Conservation (phyloP, 345 rosid genomes). For the Arabidopsis arenosa region DNA sequence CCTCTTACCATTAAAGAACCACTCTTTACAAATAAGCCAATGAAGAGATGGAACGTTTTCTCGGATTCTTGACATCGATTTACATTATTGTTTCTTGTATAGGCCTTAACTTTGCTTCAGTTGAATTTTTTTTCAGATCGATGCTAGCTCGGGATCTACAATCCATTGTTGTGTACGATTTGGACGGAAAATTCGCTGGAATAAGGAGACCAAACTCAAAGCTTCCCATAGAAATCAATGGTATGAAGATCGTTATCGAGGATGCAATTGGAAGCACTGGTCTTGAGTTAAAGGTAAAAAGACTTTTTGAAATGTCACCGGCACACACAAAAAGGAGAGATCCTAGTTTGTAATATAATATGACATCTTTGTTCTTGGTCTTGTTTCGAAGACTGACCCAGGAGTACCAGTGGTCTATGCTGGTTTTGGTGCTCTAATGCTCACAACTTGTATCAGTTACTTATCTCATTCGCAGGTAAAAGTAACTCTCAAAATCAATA, state of each 20-base stretch:
- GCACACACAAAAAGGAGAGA: not conserved
- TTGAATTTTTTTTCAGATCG: conserved; percentile 60
- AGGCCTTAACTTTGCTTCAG: conserved; percentile 4
- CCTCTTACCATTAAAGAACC: not conserved
- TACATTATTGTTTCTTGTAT: not conserved
- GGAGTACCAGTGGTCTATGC: conserved; percentile 92
- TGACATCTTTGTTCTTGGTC: conserved; percentile 9
- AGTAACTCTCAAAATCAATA: not conserved
- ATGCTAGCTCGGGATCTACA: conserved; percentile 99
- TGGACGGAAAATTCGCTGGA: conserved; percentile 87
- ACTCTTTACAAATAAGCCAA: not conserved
- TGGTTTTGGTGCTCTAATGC: conserved; percentile 92
- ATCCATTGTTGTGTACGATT: conserved; percentile 79
- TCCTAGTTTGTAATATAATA: not conserved
- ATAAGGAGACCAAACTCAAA: conserved; percentile 90
- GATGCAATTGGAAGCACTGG: conserved; percentile 98
- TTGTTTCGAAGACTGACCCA: conserved; percentile 73
- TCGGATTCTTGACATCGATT: not conserved
- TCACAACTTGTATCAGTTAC: conserved; percentile 89
- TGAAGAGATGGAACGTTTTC: not conserved
- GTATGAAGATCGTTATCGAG: conserved; percentile 68
- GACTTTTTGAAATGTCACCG: not conserved
- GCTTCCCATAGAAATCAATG: conserved; percentile 86
- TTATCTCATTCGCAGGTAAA: conserved; percentile 89
- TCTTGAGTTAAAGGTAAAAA: conserved; percentile 79